Evolutionary conservation across 2,329 filamentous ascomycete genomes (phyloP), one percentile per base, ranked within the genome.

Genomic region (Neospermospora avenae): DNA sequence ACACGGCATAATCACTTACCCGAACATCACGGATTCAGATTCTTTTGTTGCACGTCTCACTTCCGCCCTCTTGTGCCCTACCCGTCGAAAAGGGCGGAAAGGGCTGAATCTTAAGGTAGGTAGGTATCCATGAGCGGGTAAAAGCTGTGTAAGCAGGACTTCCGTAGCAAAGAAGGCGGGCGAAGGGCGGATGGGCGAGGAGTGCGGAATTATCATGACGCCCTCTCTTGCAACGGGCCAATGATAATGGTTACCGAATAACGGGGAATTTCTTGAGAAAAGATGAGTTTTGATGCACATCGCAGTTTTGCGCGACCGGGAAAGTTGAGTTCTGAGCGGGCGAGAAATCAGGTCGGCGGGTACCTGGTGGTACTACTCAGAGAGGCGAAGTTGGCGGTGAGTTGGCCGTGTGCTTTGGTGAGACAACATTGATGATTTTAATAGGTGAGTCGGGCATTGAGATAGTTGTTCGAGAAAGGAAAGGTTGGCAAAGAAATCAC

Each of bases 1-100:
- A 18, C 16, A 14, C 20, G 53, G 53, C 53, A 24, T 71, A 74
- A 60, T 57, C 10, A 57, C 46, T 62, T 45, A 59, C 34, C 60
- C 57, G 60, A 48, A 24, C 39, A 11, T 18, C 5, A 25, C 13
- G 2, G 11, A 28, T 8, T 5, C 18, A 8, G 48, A 46, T 51
- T 13, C 20, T 48, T 63, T 60, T 60, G 58, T 60, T 63, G 61
- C 61, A 63, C 57, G 20, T 63, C 60, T 48, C 49, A 35, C 11
- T 52, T 45, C 34, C 57, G 54, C 60, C 60, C 57, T 63, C 57
- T 54, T 57, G n/a, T 20, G 25, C 51, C 24, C 45, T 14, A 16
- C 18, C 25, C 25, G 31, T n/a, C n/a, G 8, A 20, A 37, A 25
- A 37, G 35, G 25, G 56, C 56, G 35, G 39, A 55, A 49, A 48